Evolutionary conservation across 345 rosid genomes (phyloP).

Genomic region (Populus tremula): DNA sequence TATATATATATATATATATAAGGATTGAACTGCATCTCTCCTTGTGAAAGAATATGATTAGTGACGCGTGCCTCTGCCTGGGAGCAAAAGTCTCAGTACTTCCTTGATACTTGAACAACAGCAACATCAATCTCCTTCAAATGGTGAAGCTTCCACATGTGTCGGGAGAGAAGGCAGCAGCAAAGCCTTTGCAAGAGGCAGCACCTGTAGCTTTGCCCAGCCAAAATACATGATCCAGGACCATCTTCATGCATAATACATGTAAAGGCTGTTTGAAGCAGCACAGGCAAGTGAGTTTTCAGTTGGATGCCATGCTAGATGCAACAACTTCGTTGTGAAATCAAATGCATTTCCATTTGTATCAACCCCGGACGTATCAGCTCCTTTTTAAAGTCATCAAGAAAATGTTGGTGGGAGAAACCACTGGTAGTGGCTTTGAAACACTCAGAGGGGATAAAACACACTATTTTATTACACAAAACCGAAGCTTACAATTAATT

Average conservation of each 20-base stretch:
- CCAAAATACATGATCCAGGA: slow-evolving; percentile 10
- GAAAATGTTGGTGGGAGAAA: neutral
- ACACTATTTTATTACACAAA: neutral
- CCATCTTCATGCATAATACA: slow-evolving; percentile 49
- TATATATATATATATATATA: too few species aligned
- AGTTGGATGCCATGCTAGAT: slow-evolving; percentile 60
- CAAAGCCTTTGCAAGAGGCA: slow-evolving; percentile 14
- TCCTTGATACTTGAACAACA: slow-evolving; percentile 18
- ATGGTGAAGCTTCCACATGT: slow-evolving; percentile 10
- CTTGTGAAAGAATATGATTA: slow-evolving; percentile 40
- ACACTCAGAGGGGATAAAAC: slow-evolving; percentile 2
- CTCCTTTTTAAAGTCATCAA: slow-evolving; percentile 22
- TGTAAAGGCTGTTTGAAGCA: slow-evolving; percentile 62
- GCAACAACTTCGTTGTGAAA: slow-evolving; percentile 50
- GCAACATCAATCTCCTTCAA: slow-evolving; percentile 2
- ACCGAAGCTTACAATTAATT: too few species aligned
- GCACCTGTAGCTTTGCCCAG: slow-evolving; percentile 9
- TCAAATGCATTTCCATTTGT: slow-evolving; percentile 53
- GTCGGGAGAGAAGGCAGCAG: slow-evolving; percentile 17
- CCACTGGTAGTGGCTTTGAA: too few species aligned
- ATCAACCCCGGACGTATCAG: slow-evolving; percentile 43
- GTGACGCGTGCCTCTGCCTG: slow-evolving; percentile 25
- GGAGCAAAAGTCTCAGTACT: slow-evolving; percentile 15
- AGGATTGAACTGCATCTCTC: slow-evolving; percentile 28
- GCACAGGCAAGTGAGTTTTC: slow-evolving; percentile 57